Evolutionary conservation across 2,329 filamentous ascomycete genomes (phyloP).

Genomic region (Elsinoe ampelina): DNA sequence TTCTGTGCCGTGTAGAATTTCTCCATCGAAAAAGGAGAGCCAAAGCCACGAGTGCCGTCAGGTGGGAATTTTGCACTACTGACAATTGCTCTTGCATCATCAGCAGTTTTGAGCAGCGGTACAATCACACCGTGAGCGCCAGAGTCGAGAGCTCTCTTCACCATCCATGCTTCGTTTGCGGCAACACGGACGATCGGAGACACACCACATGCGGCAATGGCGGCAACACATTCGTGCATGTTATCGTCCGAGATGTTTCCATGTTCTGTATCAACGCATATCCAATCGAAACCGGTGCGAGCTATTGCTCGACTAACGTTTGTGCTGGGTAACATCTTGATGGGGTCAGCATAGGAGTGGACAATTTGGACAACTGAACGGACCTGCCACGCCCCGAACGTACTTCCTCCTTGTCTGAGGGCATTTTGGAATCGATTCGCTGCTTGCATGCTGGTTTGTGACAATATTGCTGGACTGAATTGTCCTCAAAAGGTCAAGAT

Average conservation of each 20-base stretch:
- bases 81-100: slow-evolving; percentile 45
- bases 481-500: background rate
- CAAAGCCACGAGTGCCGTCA: slow-evolving; percentile 45
- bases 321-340: slow-evolving; percentile 43
- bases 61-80: slow-evolving; percentile 48
- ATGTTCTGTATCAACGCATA: slow-evolving; percentile 47
- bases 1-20: slow-evolving; percentile 20
- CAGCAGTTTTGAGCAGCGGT: slow-evolving; percentile 43
- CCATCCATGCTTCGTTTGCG: slow-evolving; percentile 53
- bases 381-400: slow-evolving; percentile 51
- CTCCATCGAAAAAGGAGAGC: slow-evolving; percentile 43
- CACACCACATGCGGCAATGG: slow-evolving; percentile 36
- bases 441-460: slow-evolving; percentile 15
- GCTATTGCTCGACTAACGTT: slow-evolving; percentile 46
- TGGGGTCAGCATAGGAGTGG: no score
- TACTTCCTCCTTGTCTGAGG: slow-evolving; percentile 40
- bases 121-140: slow-evolving; percentile 52
- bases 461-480: background rate
- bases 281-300: slow-evolving; percentile 45
- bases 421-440: slow-evolving; percentile 45
- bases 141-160: slow-evolving; percentile 51
- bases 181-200: slow-evolving; percentile 41
- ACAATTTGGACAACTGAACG: background rate
- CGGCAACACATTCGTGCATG: slow-evolving; percentile 48
- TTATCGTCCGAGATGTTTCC: slow-evolving; percentile 45